Evolutionary conservation across 2,329 filamentous ascomycete genomes (phyloP), one percentile per base, ranked within the genome.

Genomic region (Stromatinia cepivora): DNA sequence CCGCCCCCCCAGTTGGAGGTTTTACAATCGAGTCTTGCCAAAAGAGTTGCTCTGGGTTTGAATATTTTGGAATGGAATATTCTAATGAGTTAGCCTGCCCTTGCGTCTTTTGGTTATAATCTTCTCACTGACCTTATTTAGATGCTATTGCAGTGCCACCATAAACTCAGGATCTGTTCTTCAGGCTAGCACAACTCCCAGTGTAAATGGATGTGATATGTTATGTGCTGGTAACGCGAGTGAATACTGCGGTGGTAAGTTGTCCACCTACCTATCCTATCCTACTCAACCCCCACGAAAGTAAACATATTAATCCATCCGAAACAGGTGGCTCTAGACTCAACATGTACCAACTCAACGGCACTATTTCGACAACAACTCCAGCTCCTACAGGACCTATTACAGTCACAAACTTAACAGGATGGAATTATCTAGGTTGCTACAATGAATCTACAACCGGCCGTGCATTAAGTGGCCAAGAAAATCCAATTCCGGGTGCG

Each of bases 1-100:
- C 63, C 6, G 52, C 48, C 22, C 36, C 36, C n/a, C 50, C 36
- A 15, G 67, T 69, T 48, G 71, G 71, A 46, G 66, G 69, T 9
- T 78, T 79, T 76, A 78, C 78, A 13, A 72, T 79, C 17, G 75
- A 79, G 58, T 72, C 70, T 10, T 80, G 79, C 64, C 72, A 72
- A 17, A 62, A 71, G 2, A 70, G 74, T 28, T 79, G 76, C 59
- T 69, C 70, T 0, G 75, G 71, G 0, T 81, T 77, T 59, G 76
- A 70, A 1, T 80, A 77, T 57, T 77, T 76, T 28, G 75, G 76
- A 31, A 72, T 73, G 54, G 72, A 77, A 59, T 77, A 74, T 66
- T 72, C 72, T 13, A 69, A 71, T 61, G 74, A 77, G 61, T 64
- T 28, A 39, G 46, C 10, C 31, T 28, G 22, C 9, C n/a, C 9